phyloP scores from a whole-genome alignment of 106 monocot species.

The Vanilla planifolia region DNA sequence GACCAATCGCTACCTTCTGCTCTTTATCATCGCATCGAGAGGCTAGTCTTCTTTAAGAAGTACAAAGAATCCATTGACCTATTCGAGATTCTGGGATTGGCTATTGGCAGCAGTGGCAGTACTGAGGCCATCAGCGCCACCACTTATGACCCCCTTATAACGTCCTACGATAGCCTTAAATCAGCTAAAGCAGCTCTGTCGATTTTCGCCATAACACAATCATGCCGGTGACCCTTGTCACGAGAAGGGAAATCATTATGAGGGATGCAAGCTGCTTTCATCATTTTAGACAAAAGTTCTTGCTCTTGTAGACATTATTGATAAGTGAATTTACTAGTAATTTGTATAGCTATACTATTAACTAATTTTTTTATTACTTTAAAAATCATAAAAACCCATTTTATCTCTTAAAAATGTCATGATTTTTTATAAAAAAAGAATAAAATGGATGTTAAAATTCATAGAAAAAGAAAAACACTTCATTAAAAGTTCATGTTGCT shows the following conservation, averaged over 20 bases:
- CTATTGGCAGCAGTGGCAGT: not conserved
- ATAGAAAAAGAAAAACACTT: too few relatives aligned
- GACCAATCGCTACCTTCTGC: not conserved
- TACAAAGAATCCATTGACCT: constrained; percentile 69
- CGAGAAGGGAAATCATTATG: constrained; percentile 63
- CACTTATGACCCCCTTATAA: constrained; percentile 60
- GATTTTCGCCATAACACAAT: constrained; percentile 56
- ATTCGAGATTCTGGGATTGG: constrained; percentile 51
- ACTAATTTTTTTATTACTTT: too few relatives aligned
- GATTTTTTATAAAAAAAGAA: too few relatives aligned
- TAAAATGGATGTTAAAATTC: too few relatives aligned
- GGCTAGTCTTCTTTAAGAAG: constrained; percentile 46
- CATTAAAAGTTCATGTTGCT: too few relatives aligned
- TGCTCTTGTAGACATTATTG: constrained; percentile 65
- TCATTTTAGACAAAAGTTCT: constrained; percentile 65
- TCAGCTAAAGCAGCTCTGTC: constrained; percentile 32
- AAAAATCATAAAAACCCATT: too few relatives aligned
- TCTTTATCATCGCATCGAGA: constrained; percentile 47
- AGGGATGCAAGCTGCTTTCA: constrained; percentile 88
- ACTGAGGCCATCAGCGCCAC: constrained; percentile 1
- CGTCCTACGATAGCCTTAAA: constrained; percentile 44
- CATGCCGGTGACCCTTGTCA: constrained; percentile 46
- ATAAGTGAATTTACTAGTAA: constrained; percentile 8
- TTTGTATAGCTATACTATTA: too few relatives aligned
- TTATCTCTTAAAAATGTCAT: too few relatives aligned